These are phyloP conservation scores for Podaxis pistillaris DNA, from an alignment of 768 basidiomycete genomes.

Conservation along the genomic window DNA sequence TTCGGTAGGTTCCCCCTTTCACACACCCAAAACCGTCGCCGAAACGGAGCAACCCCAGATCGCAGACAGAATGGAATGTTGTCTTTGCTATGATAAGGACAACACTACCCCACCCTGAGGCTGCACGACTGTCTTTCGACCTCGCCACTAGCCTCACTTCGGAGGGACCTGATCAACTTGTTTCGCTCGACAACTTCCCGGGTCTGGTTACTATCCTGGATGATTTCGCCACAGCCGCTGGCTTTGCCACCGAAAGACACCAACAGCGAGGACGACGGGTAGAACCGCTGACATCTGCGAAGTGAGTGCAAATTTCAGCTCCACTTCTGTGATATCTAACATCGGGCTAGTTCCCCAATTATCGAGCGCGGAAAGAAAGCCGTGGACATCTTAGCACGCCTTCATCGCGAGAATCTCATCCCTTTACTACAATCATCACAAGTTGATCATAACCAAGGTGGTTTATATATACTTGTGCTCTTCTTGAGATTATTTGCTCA, in stretches of 20 bases:
- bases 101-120: constrained; percentile 84
- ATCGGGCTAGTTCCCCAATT: constrained; percentile 56
- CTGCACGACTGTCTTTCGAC: constrained; percentile 80
- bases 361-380: constrained; percentile 82
- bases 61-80: constrained; percentile 95
- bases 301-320: constrained; percentile 34
- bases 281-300: constrained; percentile 47
- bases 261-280: constrained; percentile 51
- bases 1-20: constrained; percentile 45
- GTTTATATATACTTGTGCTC: background rate
- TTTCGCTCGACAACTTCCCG: constrained; percentile 76
- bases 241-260: constrained; percentile 53
- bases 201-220: constrained; percentile 81
- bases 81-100: constrained; percentile 85
- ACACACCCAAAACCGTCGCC: background rate
- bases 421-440: constrained; percentile 52
- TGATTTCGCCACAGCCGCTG: constrained; percentile 82
- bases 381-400: constrained; percentile 72
- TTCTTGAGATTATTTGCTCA: background rate
- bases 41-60: constrained; percentile 39
- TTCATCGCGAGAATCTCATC: constrained; percentile 61
- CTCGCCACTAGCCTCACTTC: constrained; percentile 66
- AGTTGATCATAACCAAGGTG: constrained; percentile 43
- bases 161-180: constrained; percentile 56
- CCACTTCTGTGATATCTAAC: constrained; percentile 10